A percentile compares a stretch with the other conserved stretches of the same genome.
Conservation (phyloP, 257 asterid species). For the Salvia rosmarinus region DNA sequence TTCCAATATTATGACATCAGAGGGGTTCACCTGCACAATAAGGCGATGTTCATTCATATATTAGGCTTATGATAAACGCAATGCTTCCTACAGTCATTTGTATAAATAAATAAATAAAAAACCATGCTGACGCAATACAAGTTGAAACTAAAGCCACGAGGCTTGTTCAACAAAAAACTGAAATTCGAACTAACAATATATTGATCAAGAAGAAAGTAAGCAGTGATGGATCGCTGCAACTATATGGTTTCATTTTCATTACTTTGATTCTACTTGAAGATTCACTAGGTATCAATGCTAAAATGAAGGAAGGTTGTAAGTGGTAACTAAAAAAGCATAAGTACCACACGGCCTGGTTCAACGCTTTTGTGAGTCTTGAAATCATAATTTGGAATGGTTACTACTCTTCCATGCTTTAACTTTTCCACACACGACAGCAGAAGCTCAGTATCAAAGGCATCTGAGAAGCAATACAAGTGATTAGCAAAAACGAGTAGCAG, state of each 20-base stretch:
- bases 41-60: too few relatives aligned
- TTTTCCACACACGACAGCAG: slow-evolving; percentile 79
- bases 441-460: slow-evolving; percentile 81
- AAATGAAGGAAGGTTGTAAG: neutral
- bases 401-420: slow-evolving; percentile 60
- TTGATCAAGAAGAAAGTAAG: neutral
- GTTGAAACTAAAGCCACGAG: too few relatives aligned
- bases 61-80: too few relatives aligned
- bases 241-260: neutral
- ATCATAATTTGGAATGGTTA: slow-evolving; percentile 76
- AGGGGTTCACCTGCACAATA: slow-evolving; percentile 65
- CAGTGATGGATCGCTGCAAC: neutral
- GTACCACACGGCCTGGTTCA: slow-evolving; percentile 72
- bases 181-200: neutral
- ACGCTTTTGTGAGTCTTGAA: slow-evolving; percentile 69
- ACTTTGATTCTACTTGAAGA: slow-evolving; percentile 2
- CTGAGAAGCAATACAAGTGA: slow-evolving; percentile 46
- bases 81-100: too few relatives aligned
- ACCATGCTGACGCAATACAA: too few relatives aligned
- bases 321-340: neutral
- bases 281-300: neutral
- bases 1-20: slow-evolving; percentile 86
- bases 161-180: too few relatives aligned
- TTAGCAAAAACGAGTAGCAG: slow-evolving; percentile 6
- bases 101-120: too few relatives aligned